Base-by-base conservation (phyloP, 257 asterid species). In the Scutellaria galericulata region DNA sequence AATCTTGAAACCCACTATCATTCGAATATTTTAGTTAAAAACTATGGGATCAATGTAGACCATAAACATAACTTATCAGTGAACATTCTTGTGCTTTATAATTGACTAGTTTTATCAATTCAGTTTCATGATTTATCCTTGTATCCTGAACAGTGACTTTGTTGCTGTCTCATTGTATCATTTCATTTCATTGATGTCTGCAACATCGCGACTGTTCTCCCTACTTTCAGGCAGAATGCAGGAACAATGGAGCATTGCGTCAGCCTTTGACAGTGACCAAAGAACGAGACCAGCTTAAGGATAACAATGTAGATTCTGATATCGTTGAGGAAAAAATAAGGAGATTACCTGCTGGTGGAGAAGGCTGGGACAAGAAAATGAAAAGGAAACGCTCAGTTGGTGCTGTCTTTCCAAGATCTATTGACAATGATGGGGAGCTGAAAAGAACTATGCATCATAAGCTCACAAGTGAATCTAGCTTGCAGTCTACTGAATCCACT, bases 321-420 rank as follows among this genome's bases (percentile, higher is more conserved):
- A 74, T 83, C 68, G 86, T 78, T 66, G 95, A 88, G 82, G 96
- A 86, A 70, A 93, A 88, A 81, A 86, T 90, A 62, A 89, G 93
- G 83, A 87, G 90, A 75, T 80, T 90, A 78, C 93, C 96, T 56
- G 91, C 90, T 55, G 91, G 90, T 76, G 98, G 95, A 52, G 98
- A 93, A 80, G 86, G 89, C 60, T 93, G 98, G 98, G 98, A 93
- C 79, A 93, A 88, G 84, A 93, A 86, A 81, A 90, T 90, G 95
- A 92, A 88, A 85, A 83, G 93, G 80, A 93, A 90, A 77, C 98
- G 98, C 27, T 90, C 98, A 66, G 91, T 86, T 82, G 96, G 98
- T 75, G 79, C 90, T 10, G 95, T 74, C 64, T 75, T 81, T 69
- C 80, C 91, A 45, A 88, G 95, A 81, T 75, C 97, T 22, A 76